phyloP scores from a whole-genome alignment of 78 protist genomes.

The slime mould (Dictyostelium discoideum) region DNA sequence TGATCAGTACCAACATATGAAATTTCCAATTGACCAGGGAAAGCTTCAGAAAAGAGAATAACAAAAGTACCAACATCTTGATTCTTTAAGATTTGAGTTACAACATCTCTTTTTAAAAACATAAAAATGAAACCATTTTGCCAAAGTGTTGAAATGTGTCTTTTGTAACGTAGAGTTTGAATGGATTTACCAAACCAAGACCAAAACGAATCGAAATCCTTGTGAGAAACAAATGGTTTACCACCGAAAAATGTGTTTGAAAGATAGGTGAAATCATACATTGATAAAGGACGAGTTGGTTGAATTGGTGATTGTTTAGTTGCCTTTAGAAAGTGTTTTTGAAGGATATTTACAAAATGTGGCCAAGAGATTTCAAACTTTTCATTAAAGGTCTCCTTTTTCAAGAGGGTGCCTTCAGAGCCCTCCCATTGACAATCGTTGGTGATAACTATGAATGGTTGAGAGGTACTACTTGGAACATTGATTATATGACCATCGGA shows the following conservation, averaged over 20 bases:
- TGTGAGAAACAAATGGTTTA: conserved; percentile 49
- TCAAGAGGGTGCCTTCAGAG: conserved; percentile 62
- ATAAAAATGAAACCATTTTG: conserved; percentile 78
- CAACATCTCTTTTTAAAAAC: conserved; percentile 56
- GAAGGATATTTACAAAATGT: conserved; percentile 79
- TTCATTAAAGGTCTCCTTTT: conserved; percentile 71
- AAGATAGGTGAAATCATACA: conserved; percentile 70
- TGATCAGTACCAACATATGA: conserved; percentile 25
- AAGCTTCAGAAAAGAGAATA: conserved; percentile 69
- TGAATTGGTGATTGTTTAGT: conserved; percentile 76
- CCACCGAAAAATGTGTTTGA: conserved; percentile 40
- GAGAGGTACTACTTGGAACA: conserved; percentile 42
- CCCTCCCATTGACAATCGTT: conserved; percentile 87
- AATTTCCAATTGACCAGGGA: conserved; percentile 75
- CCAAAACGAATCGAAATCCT: conserved; percentile 82
- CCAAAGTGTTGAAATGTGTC: conserved; percentile 79
- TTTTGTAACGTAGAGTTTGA: conserved; percentile 79
- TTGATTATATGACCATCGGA: conserved; percentile 25
- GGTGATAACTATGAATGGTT: conserved; percentile 86
- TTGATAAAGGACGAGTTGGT: conserved; percentile 76
- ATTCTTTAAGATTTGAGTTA: conserved; percentile 37
- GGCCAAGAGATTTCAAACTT: conserved; percentile 82
- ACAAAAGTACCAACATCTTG: conserved; percentile 82
- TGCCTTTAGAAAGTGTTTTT: conserved; percentile 83
- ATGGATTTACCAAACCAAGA: conserved; percentile 85